Evolutionary conservation across 2,329 filamentous ascomycete genomes (phyloP).

Genomic region (Aciculosporium take): DNA sequence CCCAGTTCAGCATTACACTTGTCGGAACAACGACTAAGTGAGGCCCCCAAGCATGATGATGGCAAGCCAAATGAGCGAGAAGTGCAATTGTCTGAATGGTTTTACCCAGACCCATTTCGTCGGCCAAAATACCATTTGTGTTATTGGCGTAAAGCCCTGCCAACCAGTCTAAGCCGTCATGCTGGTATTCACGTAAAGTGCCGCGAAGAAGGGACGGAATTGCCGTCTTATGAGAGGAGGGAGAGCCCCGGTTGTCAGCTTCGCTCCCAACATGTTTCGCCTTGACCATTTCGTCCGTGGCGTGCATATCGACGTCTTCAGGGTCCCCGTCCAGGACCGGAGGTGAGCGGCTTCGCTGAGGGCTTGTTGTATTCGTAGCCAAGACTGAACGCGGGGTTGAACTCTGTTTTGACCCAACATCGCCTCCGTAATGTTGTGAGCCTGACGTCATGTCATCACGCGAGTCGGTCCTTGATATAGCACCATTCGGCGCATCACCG

Average conservation of each 20-base stretch:
- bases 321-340: conserved; percentile 36
- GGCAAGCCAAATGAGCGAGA: conserved; percentile 79
- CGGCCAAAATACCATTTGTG: conserved; percentile 90
- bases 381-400: conserved; percentile 29
- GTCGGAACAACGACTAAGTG: conserved; percentile 94
- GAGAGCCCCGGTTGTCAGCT: conserved; percentile 19
- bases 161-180: conserved; percentile 94
- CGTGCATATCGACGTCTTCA: conserved; percentile 32
- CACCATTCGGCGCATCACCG: background rate
- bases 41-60: conserved; percentile 86
- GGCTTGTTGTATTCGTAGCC: conserved; percentile 27
- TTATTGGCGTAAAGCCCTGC: conserved; percentile 81
- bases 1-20: conserved; percentile 98
- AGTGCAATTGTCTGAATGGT: conserved; percentile 96
- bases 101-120: conserved; percentile 97
- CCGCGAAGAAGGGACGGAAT: conserved; percentile 76
- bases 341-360: conserved; percentile 32
- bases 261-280: conserved; percentile 16
- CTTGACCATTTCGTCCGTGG: conserved; percentile 22
- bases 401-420: conserved; percentile 15
- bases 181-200: conserved; percentile 86
- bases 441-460: background rate
- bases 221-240: conserved; percentile 45
- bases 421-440: background rate
- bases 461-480: conserved; percentile 1